phyloP scores from a whole-genome alignment of 169 alveolate genomes.

The Eimeria necatrix region DNA sequence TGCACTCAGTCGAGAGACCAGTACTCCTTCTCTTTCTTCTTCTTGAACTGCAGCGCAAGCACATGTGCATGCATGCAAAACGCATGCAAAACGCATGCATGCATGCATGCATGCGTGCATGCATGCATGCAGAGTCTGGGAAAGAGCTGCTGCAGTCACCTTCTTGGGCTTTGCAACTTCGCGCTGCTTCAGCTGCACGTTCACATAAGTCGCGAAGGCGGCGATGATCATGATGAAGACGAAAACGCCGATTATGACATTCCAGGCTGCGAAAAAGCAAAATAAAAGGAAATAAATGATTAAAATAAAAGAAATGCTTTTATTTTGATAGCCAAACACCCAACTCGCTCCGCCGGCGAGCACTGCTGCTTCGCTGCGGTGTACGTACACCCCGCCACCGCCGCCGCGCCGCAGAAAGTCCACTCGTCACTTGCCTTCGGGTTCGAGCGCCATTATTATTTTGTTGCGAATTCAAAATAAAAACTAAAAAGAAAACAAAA shows the following conservation, averaged over 20 bases:
- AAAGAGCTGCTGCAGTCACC: neutral
- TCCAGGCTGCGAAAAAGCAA: neutral
- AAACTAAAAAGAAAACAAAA: neutral
- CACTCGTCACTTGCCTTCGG: neutral
- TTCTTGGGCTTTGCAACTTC: neutral
- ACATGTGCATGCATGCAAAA: neutral
- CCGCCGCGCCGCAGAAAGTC: neutral
- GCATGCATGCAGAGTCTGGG: neutral
- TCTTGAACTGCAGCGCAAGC: neutral
- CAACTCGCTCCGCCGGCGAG: no score
- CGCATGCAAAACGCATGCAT: neutral
- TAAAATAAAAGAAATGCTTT: no score
- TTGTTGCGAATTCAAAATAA: neutral
- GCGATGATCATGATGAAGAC: neutral
- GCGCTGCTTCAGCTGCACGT: neutral
- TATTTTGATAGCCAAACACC: no score
- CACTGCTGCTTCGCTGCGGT: neutral
- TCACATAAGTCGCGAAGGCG: neutral
- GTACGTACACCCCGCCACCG: neutral
- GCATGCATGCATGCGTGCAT: neutral
- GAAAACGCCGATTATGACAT: neutral
- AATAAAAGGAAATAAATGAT: neutral
- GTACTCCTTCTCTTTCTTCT: neutral
- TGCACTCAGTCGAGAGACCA: slow-evolving; percentile 8
- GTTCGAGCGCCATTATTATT: neutral